Base-by-base conservation (phyloP, 192 early-diverging fungal species). In the Podila minutissima region DNA sequence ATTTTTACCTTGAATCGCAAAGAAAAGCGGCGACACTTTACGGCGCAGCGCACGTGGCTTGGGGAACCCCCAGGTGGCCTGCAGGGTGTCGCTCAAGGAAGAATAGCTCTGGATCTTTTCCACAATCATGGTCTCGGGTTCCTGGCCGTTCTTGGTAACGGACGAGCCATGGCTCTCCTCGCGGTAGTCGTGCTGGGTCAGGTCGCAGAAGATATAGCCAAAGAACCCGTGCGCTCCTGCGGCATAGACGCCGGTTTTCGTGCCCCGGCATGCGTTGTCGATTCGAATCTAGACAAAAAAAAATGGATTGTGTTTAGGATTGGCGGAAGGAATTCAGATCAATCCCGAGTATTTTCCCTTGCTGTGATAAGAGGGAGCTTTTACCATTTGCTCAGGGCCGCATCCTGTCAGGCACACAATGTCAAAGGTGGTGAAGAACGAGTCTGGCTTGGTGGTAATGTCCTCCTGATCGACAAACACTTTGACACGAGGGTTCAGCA, bases 131-230 rank as follows among this genome's bases (percentile, higher is more conserved):
- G 82, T 77, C 41, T 82, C 78, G 31, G 82, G 78, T 29, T 89
- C 87, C 17, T 84, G 72, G 10, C 83, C 83, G 26, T 72, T 60
- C 41, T 76, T 72, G 33, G 48, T 41, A 57, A 51, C 38, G 33
- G n/a, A 26, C 75, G 53, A 74, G n/a, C 26, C n/a, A 38, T 49
- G 29, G 37, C 65, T 85, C 76, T 86, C 89, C 89, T 82, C 79
- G 28, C 83, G 72, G 74, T 86, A 96, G 7, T 84, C 67, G 73
- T 96, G 92, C 7, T 86, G 59, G 2, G 62, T 75, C 33, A 96
- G 75, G 83, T 98, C 96, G 69, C 89, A 89, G 76, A 97, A 97
- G n/a, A 95, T 90, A 82, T 90, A 98, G 13, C 96, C 96, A 67
- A 87, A 88, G 50, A 92, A 84, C 10, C 96, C 97, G 67, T 89